Conservation (phyloP, 1,139 yeast genomes). For the Blastobotrys arbuscula region DNA sequence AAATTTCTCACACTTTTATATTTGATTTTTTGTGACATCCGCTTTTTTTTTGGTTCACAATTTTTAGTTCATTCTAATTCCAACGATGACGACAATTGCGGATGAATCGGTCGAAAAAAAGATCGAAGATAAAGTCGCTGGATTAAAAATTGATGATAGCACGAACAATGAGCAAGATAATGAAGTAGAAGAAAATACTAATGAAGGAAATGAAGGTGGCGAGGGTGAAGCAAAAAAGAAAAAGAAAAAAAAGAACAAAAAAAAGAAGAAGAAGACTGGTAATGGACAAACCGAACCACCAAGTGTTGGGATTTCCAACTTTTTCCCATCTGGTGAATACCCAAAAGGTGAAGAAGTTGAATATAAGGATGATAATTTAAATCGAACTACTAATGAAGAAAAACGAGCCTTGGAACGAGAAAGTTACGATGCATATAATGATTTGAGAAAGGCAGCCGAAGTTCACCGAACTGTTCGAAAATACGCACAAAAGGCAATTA, state of each 20-base stretch:
- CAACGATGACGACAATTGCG: conserved; percentile 9
- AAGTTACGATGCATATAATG: conserved; percentile 64
- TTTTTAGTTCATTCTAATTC: not conserved
- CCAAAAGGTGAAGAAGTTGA: conserved; percentile 69
- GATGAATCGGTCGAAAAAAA: conserved; percentile 6
- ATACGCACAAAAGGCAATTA: conserved; percentile 64
- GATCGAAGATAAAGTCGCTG: conserved; percentile 14
- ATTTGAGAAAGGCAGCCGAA: conserved; percentile 93
- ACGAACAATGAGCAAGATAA: conserved; percentile 20
- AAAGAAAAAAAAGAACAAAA: conserved; percentile 47
- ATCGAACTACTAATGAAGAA: conserved; percentile 82
- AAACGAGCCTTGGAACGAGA: conserved; percentile 72
- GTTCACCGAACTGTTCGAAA: conserved; percentile 87
- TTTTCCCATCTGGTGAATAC: conserved; percentile 66
- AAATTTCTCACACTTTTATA: too few relatives aligned
- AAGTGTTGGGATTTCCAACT: conserved; percentile 47
- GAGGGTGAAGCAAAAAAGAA: conserved; percentile 32
- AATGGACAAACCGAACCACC: conserved; percentile 44
- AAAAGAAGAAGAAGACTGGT: conserved; percentile 28
- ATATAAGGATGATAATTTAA: conserved; percentile 58
- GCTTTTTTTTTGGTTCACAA: not conserved
- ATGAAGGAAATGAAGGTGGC: conserved; percentile 13
- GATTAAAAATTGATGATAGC: conserved; percentile 8
- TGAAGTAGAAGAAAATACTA: conserved; percentile 17
- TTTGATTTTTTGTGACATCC: too few relatives aligned